phyloP scores from a whole-genome alignment of 2,329 filamentous ascomycete species.

The Colletotrichum nymphaeae region DNA sequence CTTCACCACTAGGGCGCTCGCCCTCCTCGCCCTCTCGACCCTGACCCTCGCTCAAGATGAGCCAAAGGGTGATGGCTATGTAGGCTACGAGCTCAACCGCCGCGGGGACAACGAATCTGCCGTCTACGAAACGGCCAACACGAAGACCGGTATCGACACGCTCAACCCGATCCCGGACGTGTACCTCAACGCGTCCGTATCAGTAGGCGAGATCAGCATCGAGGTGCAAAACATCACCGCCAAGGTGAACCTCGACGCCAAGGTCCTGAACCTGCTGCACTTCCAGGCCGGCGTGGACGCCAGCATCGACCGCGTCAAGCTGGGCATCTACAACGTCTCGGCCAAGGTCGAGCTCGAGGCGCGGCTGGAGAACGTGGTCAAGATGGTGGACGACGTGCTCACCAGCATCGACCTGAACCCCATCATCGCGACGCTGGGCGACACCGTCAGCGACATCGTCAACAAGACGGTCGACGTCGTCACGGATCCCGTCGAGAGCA shows the following conservation, averaged over 20 bases:
- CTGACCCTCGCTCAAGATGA: constrained; percentile 44
- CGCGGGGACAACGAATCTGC: constrained; percentile 62
- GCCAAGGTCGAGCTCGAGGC: constrained; percentile 70
- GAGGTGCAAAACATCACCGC: constrained; percentile 70
- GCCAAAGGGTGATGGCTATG: constrained; percentile 56
- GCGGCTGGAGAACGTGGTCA: constrained; percentile 67
- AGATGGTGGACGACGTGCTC: constrained; percentile 69
- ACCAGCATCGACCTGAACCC: constrained; percentile 71
- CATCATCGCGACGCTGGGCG: constrained; percentile 65
- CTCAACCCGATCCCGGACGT: constrained; percentile 65
- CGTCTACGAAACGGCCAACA: constrained; percentile 65
- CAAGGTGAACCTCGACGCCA: constrained; percentile 69
- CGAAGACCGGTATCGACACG: constrained; percentile 53
- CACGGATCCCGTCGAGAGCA: constrained; percentile 32
- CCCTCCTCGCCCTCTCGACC: constrained; percentile 44
- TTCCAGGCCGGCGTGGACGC: constrained; percentile 72
- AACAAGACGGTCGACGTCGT: constrained; percentile 43
- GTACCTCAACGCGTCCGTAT: constrained; percentile 68
- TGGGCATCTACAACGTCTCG: constrained; percentile 68
- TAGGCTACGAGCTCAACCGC: constrained; percentile 64
- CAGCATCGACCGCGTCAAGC: constrained; percentile 65
- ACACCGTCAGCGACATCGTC: constrained; percentile 59
- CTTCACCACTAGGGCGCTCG: constrained; percentile 34
- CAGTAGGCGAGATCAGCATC: constrained; percentile 68
- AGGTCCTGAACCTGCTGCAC: constrained; percentile 67